phyloP scores from a whole-genome alignment of 768 basidiomycete genomes.

The Mrakia gelida region DNA sequence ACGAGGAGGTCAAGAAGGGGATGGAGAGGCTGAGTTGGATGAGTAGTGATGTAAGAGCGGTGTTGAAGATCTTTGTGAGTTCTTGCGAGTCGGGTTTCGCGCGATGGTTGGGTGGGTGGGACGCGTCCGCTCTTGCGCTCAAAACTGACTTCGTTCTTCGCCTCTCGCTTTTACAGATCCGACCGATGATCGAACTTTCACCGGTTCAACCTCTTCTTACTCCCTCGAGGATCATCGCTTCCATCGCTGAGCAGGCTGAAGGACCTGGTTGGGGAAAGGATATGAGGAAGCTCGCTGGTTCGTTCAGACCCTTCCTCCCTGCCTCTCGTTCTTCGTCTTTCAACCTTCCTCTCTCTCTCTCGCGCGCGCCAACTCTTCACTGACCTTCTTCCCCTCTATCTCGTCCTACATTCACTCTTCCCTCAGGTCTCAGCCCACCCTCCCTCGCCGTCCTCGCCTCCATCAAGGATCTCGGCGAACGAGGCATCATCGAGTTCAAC shows the following conservation, averaged over 20 bases:
- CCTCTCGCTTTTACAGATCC: conserved; percentile 53
- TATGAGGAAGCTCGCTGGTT: conserved; percentile 43
- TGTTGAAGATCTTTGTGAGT: conserved; percentile 12
- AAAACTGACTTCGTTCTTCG: conserved; percentile 49
- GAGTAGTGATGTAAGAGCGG: not conserved
- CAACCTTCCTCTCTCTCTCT: not conserved
- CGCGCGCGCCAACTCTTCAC: not conserved
- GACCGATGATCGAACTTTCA: conserved; percentile 44
- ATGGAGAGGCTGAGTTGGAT: conserved; percentile 11
- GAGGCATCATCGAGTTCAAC: conserved; percentile 74
- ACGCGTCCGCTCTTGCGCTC: not conserved
- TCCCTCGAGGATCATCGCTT: conserved; percentile 48
- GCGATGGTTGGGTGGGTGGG: not conserved
- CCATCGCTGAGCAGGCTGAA: conserved; percentile 55
- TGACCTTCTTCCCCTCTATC: not conserved
- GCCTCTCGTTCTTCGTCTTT: not conserved
- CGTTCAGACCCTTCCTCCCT: conserved; percentile 39
- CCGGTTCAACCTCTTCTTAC: conserved; percentile 57
- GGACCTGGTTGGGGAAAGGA: conserved; percentile 48
- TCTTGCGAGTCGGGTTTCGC: conserved; percentile 39
- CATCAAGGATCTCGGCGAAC: conserved; percentile 67
- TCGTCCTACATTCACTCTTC: not conserved
- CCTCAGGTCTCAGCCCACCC: conserved; percentile 59
- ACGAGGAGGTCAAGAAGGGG: conserved; percentile 3
- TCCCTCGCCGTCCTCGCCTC: conserved; percentile 66